phyloP scores from a whole-genome alignment of 169 alveolate species.

The Cystoisospora suis region DNA sequence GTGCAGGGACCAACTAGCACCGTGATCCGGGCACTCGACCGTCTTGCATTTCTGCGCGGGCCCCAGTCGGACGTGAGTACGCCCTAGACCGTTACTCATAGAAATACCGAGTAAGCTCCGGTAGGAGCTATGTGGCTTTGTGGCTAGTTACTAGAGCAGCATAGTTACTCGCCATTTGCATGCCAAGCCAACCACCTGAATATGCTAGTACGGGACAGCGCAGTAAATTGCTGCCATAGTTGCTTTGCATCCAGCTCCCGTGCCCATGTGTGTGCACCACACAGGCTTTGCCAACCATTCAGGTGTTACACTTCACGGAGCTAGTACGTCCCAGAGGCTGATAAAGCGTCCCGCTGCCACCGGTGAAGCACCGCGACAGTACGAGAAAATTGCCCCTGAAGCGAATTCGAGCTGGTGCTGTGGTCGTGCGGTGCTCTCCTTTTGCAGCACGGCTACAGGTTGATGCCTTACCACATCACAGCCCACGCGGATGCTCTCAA shows the following conservation, averaged over 20 bases:
- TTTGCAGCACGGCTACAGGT: conserved; percentile 15
- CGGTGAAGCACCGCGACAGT: background rate
- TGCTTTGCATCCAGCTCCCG: background rate
- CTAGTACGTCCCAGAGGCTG: background rate
- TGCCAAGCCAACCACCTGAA: background rate
- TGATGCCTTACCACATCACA: conserved; percentile 1
- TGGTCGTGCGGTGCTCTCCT: background rate
- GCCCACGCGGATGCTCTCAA: background rate
- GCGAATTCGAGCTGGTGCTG: background rate
- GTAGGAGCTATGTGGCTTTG: no score
- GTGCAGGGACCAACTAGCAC: no score
- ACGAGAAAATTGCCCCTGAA: background rate
- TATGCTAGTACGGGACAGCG: background rate
- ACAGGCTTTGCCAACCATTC: background rate
- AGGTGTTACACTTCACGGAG: background rate
- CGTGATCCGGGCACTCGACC: no score
- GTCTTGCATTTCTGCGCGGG: no score
- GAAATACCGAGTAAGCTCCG: no score
- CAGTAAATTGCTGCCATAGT: background rate
- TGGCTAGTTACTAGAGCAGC: background rate
- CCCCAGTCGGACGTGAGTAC: no score
- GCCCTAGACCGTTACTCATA: no score
- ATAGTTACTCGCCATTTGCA: background rate
- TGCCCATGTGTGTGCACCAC: no score
- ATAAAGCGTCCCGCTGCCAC: background rate